Conservation (phyloP, 305 asterid genomes). For the Petunia hybrid region DNA sequence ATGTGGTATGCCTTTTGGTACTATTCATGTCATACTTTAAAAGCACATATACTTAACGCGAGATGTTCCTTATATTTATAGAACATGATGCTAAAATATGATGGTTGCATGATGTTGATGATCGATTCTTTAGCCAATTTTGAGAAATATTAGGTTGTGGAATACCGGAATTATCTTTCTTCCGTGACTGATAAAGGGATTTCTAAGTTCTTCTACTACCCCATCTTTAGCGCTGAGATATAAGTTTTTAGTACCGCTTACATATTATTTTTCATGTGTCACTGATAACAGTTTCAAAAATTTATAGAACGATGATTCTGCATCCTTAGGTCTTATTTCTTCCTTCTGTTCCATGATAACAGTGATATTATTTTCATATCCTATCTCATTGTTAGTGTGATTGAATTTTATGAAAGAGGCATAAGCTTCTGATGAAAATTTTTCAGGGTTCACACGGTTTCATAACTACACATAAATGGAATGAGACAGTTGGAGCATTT, state of each 20-base stretch:
- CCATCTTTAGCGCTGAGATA: conserved; percentile 19
- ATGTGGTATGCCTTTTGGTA: background rate
- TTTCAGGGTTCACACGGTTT: conserved; percentile 98
- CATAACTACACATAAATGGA: conserved; percentile 95
- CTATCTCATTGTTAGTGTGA: background rate
- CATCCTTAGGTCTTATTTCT: background rate
- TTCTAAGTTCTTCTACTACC: background rate
- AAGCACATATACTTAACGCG: background rate
- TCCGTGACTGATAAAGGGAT: background rate
- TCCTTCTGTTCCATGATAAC: conserved; percentile 26
- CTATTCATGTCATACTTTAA: conserved; percentile 10
- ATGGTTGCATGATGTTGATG: conserved; percentile 2
- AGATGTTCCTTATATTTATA: conserved; percentile 13
- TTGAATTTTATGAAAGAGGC: background rate
- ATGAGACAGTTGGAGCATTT: conserved; percentile 87
- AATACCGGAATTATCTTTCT: background rate
- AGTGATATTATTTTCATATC: background rate
- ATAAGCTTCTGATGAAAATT: background rate
- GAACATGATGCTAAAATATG: background rate
- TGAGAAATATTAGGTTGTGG: background rate
- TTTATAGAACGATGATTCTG: background rate
- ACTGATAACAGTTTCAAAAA: background rate
- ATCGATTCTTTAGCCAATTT: background rate
- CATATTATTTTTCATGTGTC: conserved; percentile 2
- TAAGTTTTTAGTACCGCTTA: background rate